These are phyloP conservation scores for Parachaetomium inaequale DNA, from an alignment of 495 filamentous ascomycete genomes.

Conservation along the genomic window DNA sequence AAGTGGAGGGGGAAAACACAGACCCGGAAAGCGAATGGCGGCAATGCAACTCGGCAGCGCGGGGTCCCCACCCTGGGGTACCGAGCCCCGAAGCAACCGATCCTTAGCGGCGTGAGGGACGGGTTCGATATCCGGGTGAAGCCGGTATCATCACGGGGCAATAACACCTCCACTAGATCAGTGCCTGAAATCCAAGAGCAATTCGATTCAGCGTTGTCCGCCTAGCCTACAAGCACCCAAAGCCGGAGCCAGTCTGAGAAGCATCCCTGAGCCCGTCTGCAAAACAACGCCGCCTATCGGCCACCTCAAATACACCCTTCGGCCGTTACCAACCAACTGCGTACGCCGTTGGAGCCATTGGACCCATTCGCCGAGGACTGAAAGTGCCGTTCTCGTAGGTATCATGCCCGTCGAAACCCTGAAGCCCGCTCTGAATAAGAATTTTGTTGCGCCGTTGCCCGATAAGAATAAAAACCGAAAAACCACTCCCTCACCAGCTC, in stretches of 20 bases:
- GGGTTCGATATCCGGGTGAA: neutral
- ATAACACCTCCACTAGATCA: neutral
- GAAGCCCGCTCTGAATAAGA: neutral
- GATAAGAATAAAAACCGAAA: neutral
- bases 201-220: neutral
- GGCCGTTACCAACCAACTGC: neutral
- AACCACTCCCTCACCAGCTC: neutral
- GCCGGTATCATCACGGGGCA: neutral
- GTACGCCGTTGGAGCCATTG: neutral
- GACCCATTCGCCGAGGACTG: neutral
- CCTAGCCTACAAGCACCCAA: neutral
- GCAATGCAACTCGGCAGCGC: conserved; percentile 30
- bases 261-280: neutral
- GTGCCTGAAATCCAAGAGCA: neutral
- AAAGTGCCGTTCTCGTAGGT: neutral
- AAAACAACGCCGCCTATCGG: neutral
- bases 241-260: conserved; percentile 10
- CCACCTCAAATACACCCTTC: neutral
- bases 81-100: neutral
- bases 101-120: neutral
- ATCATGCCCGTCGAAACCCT: neutral
- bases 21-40: conserved; percentile 23
- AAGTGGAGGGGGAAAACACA: conserved; percentile 25
- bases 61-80: conserved; percentile 14
- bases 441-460: neutral